Evolutionary conservation across 108 stramenopile genomes (phyloP), one percentile per base, ranked within the genome.

Genomic region (Pseudonitzschia delicatissima): DNA sequence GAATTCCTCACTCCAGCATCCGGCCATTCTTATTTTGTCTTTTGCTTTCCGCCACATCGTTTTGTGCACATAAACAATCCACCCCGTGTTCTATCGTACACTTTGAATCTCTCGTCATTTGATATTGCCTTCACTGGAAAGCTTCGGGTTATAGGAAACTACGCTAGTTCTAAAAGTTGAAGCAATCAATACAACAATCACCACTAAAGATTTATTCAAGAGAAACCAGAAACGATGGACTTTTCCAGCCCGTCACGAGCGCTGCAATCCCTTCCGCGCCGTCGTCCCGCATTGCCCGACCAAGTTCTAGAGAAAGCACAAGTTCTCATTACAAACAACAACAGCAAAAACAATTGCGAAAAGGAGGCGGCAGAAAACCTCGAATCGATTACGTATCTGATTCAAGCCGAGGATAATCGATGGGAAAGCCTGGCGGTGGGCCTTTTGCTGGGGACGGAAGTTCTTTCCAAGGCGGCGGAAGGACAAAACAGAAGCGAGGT

Each of bases 391-490:
- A 42, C 39, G 12, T 69, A 29, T 18, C 45, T 80, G 33, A 17
- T 80, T 20, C 42, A 62, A 8, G 11, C 48, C 0, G 58, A 53
- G 28, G 29, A 42, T 20, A 67, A 62, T 13, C 81, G 92, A 29
- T 94, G 92, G 92, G 92, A 94, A 64, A 73, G 85, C 12, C 71
- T 94, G 44, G 89, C 92, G 7, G 92, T 94, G 35, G 89, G 89
- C 7, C 72, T 91, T 5, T 79, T 77, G 44, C 67, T 91, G 35
- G 77, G 82, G 33, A 84, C 84, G 21, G 72, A 86, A 32, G 69
- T 80, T 45, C 73, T 90, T 5, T 39, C 66, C 17, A 39, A 78
- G 8, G 76, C 60, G 13, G 45, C 26, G 6, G 76, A 62, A 18
- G 61, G 71, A 63, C 57, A 51, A 36, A 45, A 37, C 20, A n/a